phyloP scores from a whole-genome alignment of 2,329 filamentous ascomycete genomes.

The Penicillium concentricum region DNA sequence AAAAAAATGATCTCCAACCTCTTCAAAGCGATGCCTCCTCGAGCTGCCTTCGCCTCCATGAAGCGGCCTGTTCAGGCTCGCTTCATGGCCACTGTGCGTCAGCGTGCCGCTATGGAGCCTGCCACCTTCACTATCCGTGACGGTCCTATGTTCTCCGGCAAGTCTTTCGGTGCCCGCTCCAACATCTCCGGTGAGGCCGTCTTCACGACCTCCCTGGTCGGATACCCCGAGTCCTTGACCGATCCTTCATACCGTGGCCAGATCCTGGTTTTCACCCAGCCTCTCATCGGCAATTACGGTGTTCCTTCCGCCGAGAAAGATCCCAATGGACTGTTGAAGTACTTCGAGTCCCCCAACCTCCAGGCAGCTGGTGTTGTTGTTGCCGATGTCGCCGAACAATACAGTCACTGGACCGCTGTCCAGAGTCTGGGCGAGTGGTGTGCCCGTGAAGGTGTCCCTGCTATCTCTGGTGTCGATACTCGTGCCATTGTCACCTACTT shows the following conservation, averaged over 20 bases:
- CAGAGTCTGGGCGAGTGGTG: constrained; percentile 94
- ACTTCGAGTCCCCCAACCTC: constrained; percentile 97
- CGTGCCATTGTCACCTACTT: constrained; percentile 94
- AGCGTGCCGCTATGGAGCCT: constrained; percentile 68
- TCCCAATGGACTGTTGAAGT: constrained; percentile 85
- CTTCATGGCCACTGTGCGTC: constrained; percentile 66
- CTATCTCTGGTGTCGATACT: constrained; percentile 95
- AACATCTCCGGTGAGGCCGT: constrained; percentile 98
- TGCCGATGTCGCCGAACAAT: constrained; percentile 86
- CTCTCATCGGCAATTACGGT: constrained; percentile 97
- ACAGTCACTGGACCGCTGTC: constrained; percentile 98
- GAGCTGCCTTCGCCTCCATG: constrained; percentile 45
- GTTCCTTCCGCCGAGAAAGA: constrained; percentile 85
- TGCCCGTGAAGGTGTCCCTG: constrained; percentile 89
- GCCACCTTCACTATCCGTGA: constrained; percentile 96
- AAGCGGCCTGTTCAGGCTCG: constrained; percentile 39
- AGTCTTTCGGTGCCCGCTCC: constrained; percentile 91
- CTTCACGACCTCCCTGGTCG: constrained; percentile 96
- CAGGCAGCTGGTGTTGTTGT: constrained; percentile 96
- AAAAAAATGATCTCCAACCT: constrained; percentile 55
- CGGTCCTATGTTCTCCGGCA: constrained; percentile 93
- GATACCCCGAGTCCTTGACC: constrained; percentile 87
- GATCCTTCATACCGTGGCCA: constrained; percentile 72
- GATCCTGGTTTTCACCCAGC: constrained; percentile 97
- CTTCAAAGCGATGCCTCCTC: constrained; percentile 52